Evolutionary conservation across 2,329 filamentous ascomycete species (phyloP).

Genomic region (Apiospora sp.): DNA sequence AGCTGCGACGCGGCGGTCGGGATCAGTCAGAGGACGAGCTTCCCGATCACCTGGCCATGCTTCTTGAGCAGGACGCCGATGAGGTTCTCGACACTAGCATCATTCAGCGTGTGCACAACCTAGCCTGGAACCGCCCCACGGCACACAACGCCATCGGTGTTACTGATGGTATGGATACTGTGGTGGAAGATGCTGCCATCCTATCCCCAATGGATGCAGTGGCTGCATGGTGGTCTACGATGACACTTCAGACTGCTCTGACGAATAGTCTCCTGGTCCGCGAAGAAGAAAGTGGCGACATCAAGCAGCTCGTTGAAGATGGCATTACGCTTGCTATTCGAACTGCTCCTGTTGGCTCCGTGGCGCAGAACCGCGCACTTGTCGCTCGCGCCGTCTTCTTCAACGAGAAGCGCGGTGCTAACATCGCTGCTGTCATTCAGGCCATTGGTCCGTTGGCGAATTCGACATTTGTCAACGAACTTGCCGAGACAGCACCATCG

Average conservation of each 20-base stretch:
- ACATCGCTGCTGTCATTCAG: slow-evolving; percentile 64
- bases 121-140: slow-evolving; percentile 86
- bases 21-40: slow-evolving; percentile 70
- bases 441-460: slow-evolving; percentile 54
- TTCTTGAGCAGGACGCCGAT: slow-evolving; percentile 83
- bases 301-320: slow-evolving; percentile 46
- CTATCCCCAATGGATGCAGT: slow-evolving; percentile 88
- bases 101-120: slow-evolving; percentile 85
- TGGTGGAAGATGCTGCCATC: slow-evolving; percentile 86
- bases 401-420: slow-evolving; percentile 60
- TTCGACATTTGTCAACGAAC: slow-evolving; percentile 43
- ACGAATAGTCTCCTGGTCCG: slow-evolving; percentile 65
- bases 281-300: slow-evolving; percentile 54
- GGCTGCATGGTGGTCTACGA: slow-evolving; percentile 88
- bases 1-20: slow-evolving; percentile 49
- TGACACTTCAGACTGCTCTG: slow-evolving; percentile 74
- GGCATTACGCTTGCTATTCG: slow-evolving; percentile 74
- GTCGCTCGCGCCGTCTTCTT: slow-evolving; percentile 66
- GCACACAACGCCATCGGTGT: slow-evolving; percentile 68
- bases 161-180: slow-evolving; percentile 79
- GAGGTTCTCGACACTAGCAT: slow-evolving; percentile 81
- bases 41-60: slow-evolving; percentile 76
- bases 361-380: slow-evolving; percentile 68
- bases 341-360: slow-evolving; percentile 80
- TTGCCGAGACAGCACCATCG: slow-evolving; percentile 27